A percentile compares a stretch with the other conserved stretches of the same genome.
Conservation (phyloP, 164 flowering plant genomes). For the Magnolia officinalis region DNA sequence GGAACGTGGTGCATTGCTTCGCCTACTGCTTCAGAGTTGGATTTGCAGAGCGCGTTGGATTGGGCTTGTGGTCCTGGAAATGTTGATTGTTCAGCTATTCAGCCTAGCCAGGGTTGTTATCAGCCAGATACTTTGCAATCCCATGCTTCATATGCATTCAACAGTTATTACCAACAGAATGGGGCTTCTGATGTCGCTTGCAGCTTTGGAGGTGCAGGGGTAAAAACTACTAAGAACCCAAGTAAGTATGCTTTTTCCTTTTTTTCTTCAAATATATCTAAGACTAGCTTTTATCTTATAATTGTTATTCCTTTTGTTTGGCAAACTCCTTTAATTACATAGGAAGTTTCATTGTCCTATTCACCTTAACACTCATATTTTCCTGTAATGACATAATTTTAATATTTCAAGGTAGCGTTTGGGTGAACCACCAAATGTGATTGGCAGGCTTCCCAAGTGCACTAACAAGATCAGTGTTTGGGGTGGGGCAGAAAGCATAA, state of each 20-base stretch:
- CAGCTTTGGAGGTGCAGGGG: constrained; percentile 85
- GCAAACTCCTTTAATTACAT: no score
- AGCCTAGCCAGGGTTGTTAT: constrained; percentile 93
- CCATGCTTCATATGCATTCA: constrained; percentile 91
- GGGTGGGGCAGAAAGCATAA: not conserved
- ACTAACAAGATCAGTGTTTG: not conserved
- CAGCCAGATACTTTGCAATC: constrained; percentile 78
- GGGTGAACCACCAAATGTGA: not conserved
- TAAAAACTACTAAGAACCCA: constrained; percentile 72
- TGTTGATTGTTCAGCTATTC: constrained; percentile 91
- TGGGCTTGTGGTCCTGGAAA: constrained; percentile 97
- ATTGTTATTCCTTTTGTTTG: no score
- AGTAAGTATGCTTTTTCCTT: constrained; percentile 44
- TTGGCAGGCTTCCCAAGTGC: no score
- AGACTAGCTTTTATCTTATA: not conserved
- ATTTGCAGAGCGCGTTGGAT: constrained; percentile 71
- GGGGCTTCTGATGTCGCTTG: constrained; percentile 87
- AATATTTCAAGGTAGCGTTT: not conserved
- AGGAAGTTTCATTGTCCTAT: not conserved
- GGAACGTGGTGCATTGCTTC: constrained; percentile 91
- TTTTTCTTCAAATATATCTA: not conserved
- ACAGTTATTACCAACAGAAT: constrained; percentile 91
- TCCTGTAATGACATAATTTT: not conserved
- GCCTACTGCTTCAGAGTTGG: constrained; percentile 55
- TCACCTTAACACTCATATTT: not conserved